These are phyloP conservation scores for Raddia distichophylla DNA, from an alignment of 176 grass and related monocot species.

Conservation along the genomic window DNA sequence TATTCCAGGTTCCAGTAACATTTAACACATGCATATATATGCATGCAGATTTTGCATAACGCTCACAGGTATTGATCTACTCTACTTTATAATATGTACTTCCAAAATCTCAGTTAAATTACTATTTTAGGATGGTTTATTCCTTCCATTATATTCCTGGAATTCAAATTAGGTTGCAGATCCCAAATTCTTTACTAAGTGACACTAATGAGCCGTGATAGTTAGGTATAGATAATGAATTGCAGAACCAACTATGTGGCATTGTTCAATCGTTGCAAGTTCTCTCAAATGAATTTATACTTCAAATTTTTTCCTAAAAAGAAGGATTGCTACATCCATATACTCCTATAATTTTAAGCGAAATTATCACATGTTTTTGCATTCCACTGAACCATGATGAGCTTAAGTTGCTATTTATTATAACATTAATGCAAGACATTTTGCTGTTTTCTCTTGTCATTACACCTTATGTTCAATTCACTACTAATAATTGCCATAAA, in stretches of 20 bases:
- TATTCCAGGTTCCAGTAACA: neutral
- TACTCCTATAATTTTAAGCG: neutral
- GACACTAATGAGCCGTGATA: neutral
- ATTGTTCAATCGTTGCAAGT: neutral
- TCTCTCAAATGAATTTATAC: neutral
- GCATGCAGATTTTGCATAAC: neutral
- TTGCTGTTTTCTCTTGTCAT: neutral
- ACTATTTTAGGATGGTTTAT: neutral
- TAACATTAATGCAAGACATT: neutral
- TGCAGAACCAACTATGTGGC: neutral
- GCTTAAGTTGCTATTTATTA: neutral
- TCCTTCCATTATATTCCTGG: neutral
- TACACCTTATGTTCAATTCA: neutral
- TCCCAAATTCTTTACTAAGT: neutral
- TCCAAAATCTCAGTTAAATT: neutral
- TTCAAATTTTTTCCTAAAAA: neutral
- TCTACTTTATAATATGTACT: neutral
- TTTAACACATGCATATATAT: neutral
- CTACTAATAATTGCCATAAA: constrained; percentile 2
- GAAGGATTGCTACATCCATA: neutral
- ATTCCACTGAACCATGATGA: neutral
- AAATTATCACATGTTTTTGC: neutral
- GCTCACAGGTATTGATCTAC: neutral
- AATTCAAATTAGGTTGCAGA: neutral
- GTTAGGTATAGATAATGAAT: neutral